Percentiles rank a stretch among this genome's conserved stretches.
Conservation (phyloP, 768 basidiomycete species). For the Naganishia friedmannii region DNA sequence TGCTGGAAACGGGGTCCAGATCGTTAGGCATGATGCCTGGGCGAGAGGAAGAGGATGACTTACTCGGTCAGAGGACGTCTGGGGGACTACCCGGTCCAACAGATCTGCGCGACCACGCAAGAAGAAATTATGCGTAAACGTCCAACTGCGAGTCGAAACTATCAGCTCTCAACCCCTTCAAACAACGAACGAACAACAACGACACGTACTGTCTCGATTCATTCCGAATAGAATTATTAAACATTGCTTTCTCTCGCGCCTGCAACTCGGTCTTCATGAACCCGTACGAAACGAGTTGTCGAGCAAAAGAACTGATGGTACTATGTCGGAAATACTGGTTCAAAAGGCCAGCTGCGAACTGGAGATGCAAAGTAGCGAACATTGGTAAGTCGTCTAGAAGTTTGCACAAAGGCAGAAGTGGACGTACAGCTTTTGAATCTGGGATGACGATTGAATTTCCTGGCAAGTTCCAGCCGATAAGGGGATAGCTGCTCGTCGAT, state of each 20-base stretch:
- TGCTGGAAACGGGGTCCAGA: background rate
- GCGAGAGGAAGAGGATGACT: background rate
- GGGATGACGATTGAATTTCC: conserved; percentile 9
- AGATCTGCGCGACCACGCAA: conserved; percentile 12
- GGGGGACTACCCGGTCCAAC: conserved; percentile 7
- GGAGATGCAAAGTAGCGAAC: background rate
- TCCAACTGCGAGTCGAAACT: background rate
- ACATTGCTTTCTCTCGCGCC: conserved; percentile 1
- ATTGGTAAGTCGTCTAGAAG: background rate
- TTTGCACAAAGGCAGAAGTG: background rate
- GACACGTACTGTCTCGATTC: conserved; percentile 19
- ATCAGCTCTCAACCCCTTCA: background rate
- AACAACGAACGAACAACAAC: background rate
- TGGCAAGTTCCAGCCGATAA: conserved; percentile 18
- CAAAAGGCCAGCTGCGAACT: conserved; percentile 5
- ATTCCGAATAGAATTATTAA: background rate
- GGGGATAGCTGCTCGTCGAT: conserved; percentile 11
- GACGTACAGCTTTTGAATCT: conserved; percentile 21
- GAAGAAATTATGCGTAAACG: conserved; percentile 20
- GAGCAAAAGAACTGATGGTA: conserved; percentile 16
- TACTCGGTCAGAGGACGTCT: background rate
- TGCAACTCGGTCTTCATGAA: conserved; percentile 14
- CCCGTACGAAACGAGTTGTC: conserved; percentile 20
- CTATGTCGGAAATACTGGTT: conserved; percentile 24
- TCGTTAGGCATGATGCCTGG: background rate